A percentile compares a stretch with the other conserved stretches of the same genome.
These are phyloP conservation scores for Elasticomyces elasticus DNA, from an alignment of 495 filamentous ascomycete species.

Conservation along the genomic window DNA sequence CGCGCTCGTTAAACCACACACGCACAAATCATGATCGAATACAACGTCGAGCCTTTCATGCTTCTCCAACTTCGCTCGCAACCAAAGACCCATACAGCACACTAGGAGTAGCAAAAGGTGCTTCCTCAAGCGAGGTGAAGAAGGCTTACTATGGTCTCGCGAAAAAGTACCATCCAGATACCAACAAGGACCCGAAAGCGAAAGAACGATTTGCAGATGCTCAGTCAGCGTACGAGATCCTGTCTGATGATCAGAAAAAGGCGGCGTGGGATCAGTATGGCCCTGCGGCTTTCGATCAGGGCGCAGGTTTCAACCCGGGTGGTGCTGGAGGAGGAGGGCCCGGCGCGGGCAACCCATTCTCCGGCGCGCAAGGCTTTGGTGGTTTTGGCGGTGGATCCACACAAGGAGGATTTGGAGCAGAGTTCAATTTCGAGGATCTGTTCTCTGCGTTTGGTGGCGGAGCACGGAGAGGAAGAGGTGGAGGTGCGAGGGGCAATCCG, in stretches of 20 bases:
- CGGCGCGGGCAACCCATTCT: slow-evolving; percentile 55
- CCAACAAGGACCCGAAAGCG: slow-evolving; percentile 82
- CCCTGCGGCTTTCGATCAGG: slow-evolving; percentile 76
- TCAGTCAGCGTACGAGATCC: slow-evolving; percentile 82
- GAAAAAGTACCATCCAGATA: slow-evolving; percentile 98
- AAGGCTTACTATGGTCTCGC: slow-evolving; percentile 96
- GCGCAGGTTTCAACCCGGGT: slow-evolving; percentile 55
- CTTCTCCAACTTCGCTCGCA: slow-evolving; percentile 50
- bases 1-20: slow-evolving; percentile 3
- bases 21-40: slow-evolving; percentile 17
- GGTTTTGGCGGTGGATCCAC: slow-evolving; percentile 48
- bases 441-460: slow-evolving; percentile 73
- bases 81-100: slow-evolving; percentile 74
- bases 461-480: slow-evolving; percentile 46
- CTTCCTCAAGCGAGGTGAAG: slow-evolving; percentile 83
- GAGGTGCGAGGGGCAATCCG: slow-evolving; percentile 40
- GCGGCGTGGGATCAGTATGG: slow-evolving; percentile 86
- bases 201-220: slow-evolving; percentile 92
- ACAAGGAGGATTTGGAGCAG: slow-evolving; percentile 53
- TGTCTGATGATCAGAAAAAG: slow-evolving; percentile 84
- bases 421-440: slow-evolving; percentile 91
- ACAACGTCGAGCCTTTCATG: slow-evolving; percentile 45
- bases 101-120: slow-evolving; percentile 71
- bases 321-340: slow-evolving; percentile 48
- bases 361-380: slow-evolving; percentile 42